Conservation (phyloP, 2,329 filamentous ascomycete genomes). For the Epichloe hybrida region DNA sequence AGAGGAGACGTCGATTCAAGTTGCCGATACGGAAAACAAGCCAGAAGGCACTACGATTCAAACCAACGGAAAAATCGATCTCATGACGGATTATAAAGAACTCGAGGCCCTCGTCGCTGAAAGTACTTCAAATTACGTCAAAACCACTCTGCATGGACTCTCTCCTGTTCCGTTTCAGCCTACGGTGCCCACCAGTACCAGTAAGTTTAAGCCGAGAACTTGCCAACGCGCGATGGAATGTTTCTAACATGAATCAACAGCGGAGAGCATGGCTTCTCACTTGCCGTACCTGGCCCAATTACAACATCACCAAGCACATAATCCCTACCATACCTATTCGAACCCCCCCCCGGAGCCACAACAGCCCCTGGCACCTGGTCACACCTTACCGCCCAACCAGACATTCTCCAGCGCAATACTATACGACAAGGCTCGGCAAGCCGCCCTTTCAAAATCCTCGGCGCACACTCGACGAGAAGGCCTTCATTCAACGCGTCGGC, state of each 20-base stretch:
- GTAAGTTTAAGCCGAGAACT: conserved; percentile 19
- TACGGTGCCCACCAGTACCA: conserved; percentile 25
- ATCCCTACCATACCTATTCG: conserved; percentile 22
- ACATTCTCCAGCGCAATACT: conserved; percentile 39
- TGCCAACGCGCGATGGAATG: background rate
- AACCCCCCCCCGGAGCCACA: conserved; percentile 21
- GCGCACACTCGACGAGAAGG: conserved; percentile 43
- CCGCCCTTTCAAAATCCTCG: conserved; percentile 42
- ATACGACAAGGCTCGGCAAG: conserved; percentile 46
- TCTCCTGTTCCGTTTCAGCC: conserved; percentile 30
- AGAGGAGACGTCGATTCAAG: conserved; percentile 11
- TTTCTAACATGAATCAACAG: conserved; percentile 7
- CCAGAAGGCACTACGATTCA: conserved; percentile 11
- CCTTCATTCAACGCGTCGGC: conserved; percentile 51
- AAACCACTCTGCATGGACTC: conserved; percentile 28
- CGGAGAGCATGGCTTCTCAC: conserved; percentile 23
- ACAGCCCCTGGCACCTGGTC: conserved; percentile 16
- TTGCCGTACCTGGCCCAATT: conserved; percentile 23
- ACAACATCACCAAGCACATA: conserved; percentile 24
- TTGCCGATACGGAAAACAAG: conserved; percentile 14
- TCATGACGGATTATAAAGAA: conserved; percentile 28
- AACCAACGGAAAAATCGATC: conserved; percentile 18
- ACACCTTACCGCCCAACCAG: conserved; percentile 41
- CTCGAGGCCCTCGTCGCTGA: conserved; percentile 29
- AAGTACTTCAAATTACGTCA: conserved; percentile 31